phyloP scores from a whole-genome alignment of 805 yeast genomes.

The Ogataea zsoltii region DNA sequence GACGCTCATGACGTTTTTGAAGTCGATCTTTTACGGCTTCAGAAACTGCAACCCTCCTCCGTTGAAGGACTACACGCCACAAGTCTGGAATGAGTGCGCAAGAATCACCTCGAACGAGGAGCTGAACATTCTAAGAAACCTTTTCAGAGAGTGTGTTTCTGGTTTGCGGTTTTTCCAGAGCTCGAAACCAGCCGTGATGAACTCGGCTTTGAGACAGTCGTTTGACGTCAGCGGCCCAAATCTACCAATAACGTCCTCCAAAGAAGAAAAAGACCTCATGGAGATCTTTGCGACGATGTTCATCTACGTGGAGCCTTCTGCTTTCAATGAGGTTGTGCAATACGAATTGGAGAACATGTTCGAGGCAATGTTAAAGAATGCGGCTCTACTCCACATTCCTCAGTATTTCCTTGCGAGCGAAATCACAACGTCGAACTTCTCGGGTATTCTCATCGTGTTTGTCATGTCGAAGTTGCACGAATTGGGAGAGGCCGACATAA shows the following conservation, averaged over 20 bases:
- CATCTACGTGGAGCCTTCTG: constrained; percentile 91
- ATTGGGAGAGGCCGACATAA: constrained; percentile 77
- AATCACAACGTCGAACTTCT: constrained; percentile 88
- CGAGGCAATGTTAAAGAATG: constrained; percentile 75
- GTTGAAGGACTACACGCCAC: constrained; percentile 48
- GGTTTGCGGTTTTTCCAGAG: constrained; percentile 77
- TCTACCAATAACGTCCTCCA: constrained; percentile 81
- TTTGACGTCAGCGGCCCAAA: constrained; percentile 79
- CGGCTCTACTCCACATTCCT: constrained; percentile 85
- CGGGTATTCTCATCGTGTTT: constrained; percentile 78
- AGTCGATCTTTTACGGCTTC: constrained; percentile 85
- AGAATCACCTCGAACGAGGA: constrained; percentile 84
- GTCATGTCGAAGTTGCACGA: constrained; percentile 70
- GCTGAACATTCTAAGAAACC: constrained; percentile 66
- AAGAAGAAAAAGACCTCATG: constrained; percentile 94
- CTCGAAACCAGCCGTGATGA: constrained; percentile 46
- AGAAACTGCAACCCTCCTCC: constrained; percentile 90
- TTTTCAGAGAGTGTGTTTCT: constrained; percentile 81
- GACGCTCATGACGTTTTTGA: constrained; percentile 84
- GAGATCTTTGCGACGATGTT: constrained; percentile 93
- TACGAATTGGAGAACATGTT: constrained; percentile 77
- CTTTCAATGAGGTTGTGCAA: constrained; percentile 89
- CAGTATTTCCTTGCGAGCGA: constrained; percentile 94
- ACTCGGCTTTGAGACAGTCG: constrained; percentile 34
- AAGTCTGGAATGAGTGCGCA: constrained; percentile 82